Evolutionary conservation across 192 early-diverging fungal genomes (phyloP).

Genomic region (Pilobolus umbonatus): DNA sequence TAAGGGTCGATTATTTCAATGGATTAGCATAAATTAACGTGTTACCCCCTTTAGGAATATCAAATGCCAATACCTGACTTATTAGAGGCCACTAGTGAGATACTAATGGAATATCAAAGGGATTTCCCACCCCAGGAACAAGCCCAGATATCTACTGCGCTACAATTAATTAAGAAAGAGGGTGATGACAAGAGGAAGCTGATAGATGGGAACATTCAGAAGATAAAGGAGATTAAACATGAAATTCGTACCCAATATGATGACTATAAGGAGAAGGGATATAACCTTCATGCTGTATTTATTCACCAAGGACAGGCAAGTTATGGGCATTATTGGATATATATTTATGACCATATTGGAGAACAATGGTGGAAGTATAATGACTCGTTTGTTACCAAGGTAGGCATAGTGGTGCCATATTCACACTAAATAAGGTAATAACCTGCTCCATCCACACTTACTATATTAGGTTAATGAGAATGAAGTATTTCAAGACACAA

Average conservation of each 20-base stretch:
- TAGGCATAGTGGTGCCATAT: conserved; percentile 12
- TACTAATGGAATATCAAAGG: conserved; percentile 14
- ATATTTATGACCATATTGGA: conserved; percentile 53
- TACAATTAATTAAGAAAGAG: conserved; percentile 19
- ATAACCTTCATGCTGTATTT: conserved; percentile 73
- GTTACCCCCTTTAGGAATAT: too few species aligned
- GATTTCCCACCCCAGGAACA: not conserved
- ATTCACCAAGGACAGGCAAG: conserved; percentile 66
- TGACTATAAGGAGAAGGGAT: conserved; percentile 39
- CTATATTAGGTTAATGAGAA: conserved; percentile 36
- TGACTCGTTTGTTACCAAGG: conserved; percentile 61
- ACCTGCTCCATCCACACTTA: not conserved
- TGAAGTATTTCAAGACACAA: conserved; percentile 53
- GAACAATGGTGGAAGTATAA: conserved; percentile 72
- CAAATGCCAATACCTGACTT: conserved; percentile 27
- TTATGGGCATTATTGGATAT: conserved; percentile 81
- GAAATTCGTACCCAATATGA: conserved; percentile 32
- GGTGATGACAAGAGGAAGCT: not conserved
- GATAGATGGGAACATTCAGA: conserved; percentile 14
- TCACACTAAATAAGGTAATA: not conserved
- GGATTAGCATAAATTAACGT: too few species aligned
- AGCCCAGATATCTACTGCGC: not conserved
- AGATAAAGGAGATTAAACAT: conserved; percentile 12
- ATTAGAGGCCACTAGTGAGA: conserved; percentile 24
- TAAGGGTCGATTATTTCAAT: conserved; percentile 7